A percentile compares a stretch with the other conserved stretches of the same genome.
Conservation (phyloP, 129 eudicot genomes). For the Erigeron canadensis region DNA sequence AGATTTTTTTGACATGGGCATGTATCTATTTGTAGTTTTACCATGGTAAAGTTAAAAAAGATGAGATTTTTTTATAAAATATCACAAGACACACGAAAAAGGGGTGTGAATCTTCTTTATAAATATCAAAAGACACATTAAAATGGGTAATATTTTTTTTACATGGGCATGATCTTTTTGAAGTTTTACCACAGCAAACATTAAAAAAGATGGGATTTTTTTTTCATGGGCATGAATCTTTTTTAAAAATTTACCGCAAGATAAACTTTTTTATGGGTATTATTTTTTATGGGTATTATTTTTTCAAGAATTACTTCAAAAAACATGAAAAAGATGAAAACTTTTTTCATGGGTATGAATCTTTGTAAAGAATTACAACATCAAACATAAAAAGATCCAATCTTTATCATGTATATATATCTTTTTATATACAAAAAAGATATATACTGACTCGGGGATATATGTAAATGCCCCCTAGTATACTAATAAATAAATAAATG, state of each 20-base stretch:
- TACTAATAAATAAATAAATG: neutral
- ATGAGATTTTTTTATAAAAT: neutral
- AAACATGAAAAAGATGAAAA: neutral
- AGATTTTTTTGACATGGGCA: neutral
- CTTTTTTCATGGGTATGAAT: neutral
- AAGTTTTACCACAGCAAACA: neutral
- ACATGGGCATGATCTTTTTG: neutral
- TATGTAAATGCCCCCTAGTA: neutral
- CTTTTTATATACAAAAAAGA: neutral
- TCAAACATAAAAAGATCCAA: neutral
- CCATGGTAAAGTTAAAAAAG: neutral
- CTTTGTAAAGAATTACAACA: neutral
- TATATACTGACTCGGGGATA: too few relatives aligned
- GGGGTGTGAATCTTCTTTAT: neutral
- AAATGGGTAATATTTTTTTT: neutral
- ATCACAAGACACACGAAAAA: neutral
- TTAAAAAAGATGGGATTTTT: neutral
- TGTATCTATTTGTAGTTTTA: neutral
- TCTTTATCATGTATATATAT: neutral
- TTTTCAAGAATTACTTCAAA: neutral
- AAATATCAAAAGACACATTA: neutral
- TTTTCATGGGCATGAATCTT: neutral
- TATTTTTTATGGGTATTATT: neutral
- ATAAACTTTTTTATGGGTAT: neutral
- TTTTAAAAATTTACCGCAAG: neutral